phyloP scores from a whole-genome alignment of 202 grass and related monocot genomes.

The Schoenoplectus triqueter region DNA sequence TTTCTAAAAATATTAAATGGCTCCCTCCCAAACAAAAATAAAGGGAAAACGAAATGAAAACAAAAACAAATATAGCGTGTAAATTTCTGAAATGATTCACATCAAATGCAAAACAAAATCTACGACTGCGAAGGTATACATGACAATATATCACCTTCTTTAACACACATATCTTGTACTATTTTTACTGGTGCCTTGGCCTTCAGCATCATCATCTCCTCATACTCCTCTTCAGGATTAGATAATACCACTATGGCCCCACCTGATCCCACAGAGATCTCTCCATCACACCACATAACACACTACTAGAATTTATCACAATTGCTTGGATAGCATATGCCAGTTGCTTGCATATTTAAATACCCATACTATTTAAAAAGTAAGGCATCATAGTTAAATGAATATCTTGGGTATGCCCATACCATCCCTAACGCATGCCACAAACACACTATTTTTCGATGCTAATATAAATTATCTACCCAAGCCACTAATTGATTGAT shows the following conservation, averaged over 20 bases:
- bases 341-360: too few relatives aligned
- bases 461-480: too few relatives aligned
- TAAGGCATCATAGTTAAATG: too few relatives aligned
- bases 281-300: slow-evolving; percentile 62
- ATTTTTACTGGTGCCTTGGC: slow-evolving; percentile 69
- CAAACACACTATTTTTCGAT: too few relatives aligned
- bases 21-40: neutral
- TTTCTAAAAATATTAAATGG: too few relatives aligned
- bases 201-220: slow-evolving; percentile 91
- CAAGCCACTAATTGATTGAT: too few relatives aligned
- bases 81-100: too few relatives aligned
- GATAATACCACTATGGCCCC: slow-evolving; percentile 77
- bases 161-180: slow-evolving; percentile 51
- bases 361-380: too few relatives aligned
- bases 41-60: neutral
- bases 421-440: too few relatives aligned
- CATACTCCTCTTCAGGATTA: slow-evolving; percentile 68
- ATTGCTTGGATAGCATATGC: too few relatives aligned
- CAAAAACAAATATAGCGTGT: neutral
- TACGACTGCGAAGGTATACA: neutral
- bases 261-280: slow-evolving; percentile 70
- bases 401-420: too few relatives aligned
- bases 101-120: slow-evolving; percentile 27
- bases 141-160: slow-evolving; percentile 26
- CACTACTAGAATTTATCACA: too few relatives aligned